Percentiles rank a stretch among this genome's conserved stretches.
phyloP scores from a whole-genome alignment of 176 grass and related monocot species.

The Zizania latifolia region DNA sequence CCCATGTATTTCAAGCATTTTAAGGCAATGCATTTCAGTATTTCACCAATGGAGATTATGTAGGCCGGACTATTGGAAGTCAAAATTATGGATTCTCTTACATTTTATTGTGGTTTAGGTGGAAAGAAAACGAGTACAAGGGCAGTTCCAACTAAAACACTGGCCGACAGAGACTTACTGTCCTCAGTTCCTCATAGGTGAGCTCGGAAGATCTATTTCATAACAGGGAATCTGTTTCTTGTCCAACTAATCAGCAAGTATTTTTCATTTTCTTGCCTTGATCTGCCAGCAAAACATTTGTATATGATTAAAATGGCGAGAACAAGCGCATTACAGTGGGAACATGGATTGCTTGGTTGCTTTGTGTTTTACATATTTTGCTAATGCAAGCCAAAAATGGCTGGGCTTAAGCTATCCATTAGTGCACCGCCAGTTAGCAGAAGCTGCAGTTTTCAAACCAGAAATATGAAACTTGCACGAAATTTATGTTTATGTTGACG shows the following conservation, averaged over 20 bases:
- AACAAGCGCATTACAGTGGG: not conserved
- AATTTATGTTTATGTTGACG: constrained; percentile 10
- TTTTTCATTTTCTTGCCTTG: not conserved
- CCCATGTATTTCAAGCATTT: no score
- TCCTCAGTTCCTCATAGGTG: not conserved
- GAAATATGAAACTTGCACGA: not conserved
- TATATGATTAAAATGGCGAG: not conserved
- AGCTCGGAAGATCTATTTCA: constrained; percentile 3
- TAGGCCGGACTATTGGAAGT: not conserved
- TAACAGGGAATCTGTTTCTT: not conserved
- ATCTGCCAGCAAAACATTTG: not conserved
- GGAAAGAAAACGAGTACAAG: not conserved
- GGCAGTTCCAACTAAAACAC: constrained; percentile 45
- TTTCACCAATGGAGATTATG: not conserved
- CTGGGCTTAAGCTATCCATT: constrained; percentile 5
- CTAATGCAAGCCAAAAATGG: constrained; percentile 20
- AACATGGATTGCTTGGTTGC: not conserved
- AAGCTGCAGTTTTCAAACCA: not conserved
- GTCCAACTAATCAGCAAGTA: constrained; percentile 17
- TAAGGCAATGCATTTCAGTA: no score
- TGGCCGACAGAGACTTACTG: not conserved
- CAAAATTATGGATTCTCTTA: not conserved
- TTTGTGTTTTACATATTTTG: not conserved
- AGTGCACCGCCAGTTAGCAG: constrained; percentile 12
- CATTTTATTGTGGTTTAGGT: constrained; percentile 50